Evolutionary conservation across 495 filamentous ascomycete genomes (phyloP).

Genomic region (Durotheca rogersii): DNA sequence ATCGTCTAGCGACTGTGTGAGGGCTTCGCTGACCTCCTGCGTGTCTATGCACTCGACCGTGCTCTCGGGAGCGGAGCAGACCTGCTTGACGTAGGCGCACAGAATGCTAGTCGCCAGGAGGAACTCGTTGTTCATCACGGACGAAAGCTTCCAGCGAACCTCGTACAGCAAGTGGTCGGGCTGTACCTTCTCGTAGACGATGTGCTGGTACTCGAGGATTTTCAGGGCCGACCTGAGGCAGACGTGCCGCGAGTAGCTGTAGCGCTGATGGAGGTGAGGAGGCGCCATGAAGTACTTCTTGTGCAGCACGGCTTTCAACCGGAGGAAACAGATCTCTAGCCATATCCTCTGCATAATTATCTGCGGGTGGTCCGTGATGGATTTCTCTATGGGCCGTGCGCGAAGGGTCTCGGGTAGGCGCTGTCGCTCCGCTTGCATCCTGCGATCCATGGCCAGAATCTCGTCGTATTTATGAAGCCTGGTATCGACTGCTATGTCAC

Average conservation of each 20-base stretch:
- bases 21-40: slow-evolving; percentile 18
- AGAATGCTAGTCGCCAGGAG: slow-evolving; percentile 41
- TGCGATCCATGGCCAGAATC: slow-evolving; percentile 40
- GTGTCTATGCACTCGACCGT: slow-evolving; percentile 6
- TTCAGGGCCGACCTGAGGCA: slow-evolving; percentile 36
- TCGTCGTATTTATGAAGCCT: slow-evolving; percentile 36
- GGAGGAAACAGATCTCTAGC: slow-evolving; percentile 33
- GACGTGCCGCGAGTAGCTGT: slow-evolving; percentile 33
- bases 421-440: slow-evolving; percentile 31
- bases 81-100: slow-evolving; percentile 38
- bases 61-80: slow-evolving; percentile 4
- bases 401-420: slow-evolving; percentile 37
- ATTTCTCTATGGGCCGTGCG: slow-evolving; percentile 37
- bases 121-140: slow-evolving; percentile 40
- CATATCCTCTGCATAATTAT: slow-evolving; percentile 37
- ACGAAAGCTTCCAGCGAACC: slow-evolving; percentile 38
- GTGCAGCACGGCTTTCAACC: slow-evolving; percentile 34
- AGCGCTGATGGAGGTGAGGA: slow-evolving; percentile 18
- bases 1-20: slow-evolving; percentile 14
- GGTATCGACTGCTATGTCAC: slow-evolving; percentile 38
- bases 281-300: slow-evolving; percentile 36
- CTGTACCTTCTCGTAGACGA: slow-evolving; percentile 37
- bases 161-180: slow-evolving; percentile 36
- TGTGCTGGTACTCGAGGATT: slow-evolving; percentile 39
- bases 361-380: slow-evolving; percentile 38